phyloP scores from a whole-genome alignment of 495 filamentous ascomycete species.

The Clavariopsis aquatica region DNA sequence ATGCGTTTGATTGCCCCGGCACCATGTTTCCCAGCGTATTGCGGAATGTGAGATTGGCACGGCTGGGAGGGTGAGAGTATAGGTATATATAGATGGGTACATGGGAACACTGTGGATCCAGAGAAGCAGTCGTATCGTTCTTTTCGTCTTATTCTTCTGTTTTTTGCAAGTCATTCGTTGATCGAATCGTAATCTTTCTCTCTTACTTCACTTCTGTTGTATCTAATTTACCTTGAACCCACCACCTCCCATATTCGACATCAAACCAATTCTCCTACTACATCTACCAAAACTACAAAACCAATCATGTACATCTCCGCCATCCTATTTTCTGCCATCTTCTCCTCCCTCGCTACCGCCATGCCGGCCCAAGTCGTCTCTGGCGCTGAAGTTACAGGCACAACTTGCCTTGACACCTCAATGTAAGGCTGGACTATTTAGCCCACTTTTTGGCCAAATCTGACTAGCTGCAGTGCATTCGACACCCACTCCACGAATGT shows the following conservation, averaged over 20 bases:
- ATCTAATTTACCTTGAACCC: neutral
- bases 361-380: constrained; percentile 21
- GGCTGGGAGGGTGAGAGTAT: neutral
- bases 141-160: neutral
- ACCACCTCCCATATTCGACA: too few relatives aligned
- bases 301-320: constrained; percentile 13
- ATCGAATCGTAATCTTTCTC: constrained; percentile 18
- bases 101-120: neutral
- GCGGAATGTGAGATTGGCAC: neutral
- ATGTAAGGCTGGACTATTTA: constrained; percentile 11
- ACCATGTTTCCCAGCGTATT: constrained; percentile 23
- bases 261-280: too few relatives aligned
- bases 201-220: constrained; percentile 5
- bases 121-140: neutral
- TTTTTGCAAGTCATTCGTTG: constrained; percentile 26
- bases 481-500: constrained; percentile 57
- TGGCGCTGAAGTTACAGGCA: constrained; percentile 31
- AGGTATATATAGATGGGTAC: neutral
- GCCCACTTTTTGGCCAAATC: neutral
- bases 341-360: neutral
- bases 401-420: constrained; percentile 20
- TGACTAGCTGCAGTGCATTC: constrained; percentile 45
- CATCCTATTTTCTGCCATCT: constrained; percentile 3
- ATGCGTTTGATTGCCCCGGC: constrained; percentile 30
- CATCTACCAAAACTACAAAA: neutral